phyloP scores from a whole-genome alignment of 2,329 filamentous ascomycete species.

The Thelonectria rubi region DNA sequence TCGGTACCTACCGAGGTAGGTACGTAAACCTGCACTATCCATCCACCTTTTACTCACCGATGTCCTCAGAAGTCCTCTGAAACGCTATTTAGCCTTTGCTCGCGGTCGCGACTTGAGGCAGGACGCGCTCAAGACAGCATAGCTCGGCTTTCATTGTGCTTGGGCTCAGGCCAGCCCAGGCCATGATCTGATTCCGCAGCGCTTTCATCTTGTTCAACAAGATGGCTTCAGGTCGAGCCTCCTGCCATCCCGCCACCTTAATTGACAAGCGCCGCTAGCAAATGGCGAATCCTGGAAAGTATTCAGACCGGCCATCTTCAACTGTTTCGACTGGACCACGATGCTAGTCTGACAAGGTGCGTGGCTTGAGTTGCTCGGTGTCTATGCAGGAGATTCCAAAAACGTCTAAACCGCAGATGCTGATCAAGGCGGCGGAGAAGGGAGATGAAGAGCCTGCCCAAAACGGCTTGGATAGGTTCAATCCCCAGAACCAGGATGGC shows the following conservation, averaged over 20 bases:
- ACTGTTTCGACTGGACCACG: not conserved
- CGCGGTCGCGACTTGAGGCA: not conserved
- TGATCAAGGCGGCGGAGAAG: slow-evolving; percentile 20
- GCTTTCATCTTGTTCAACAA: not conserved
- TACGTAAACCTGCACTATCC: slow-evolving; percentile 7
- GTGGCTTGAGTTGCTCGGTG: slow-evolving; percentile 9
- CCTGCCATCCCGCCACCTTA: slow-evolving; percentile 1
- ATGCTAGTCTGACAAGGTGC: slow-evolving; percentile 9
- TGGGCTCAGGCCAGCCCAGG: not conserved
- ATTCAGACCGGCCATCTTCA: slow-evolving; percentile 7
- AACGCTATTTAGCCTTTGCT: not conserved
- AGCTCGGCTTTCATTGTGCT: not conserved
- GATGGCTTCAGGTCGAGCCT: not conserved
- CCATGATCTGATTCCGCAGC: not conserved
- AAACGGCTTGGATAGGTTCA: slow-evolving; percentile 15
- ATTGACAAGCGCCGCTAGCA: not conserved
- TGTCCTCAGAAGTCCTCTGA: not conserved
- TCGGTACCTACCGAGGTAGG: slow-evolving; percentile 14
- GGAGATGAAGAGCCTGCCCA: slow-evolving; percentile 8
- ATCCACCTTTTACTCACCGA: slow-evolving; percentile 2
- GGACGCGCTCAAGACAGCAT: not conserved
- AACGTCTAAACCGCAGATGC: slow-evolving; percentile 9
- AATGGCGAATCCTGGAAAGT: not conserved
- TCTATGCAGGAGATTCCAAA: slow-evolving; percentile 16
- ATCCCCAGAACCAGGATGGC: slow-evolving; percentile 15